Percentiles rank a stretch among this genome's conserved stretches.
These are phyloP conservation scores for Ganoderma resinaceum DNA, from an alignment of 1,284 basidiomycete genomes.

Conservation along the genomic window DNA sequence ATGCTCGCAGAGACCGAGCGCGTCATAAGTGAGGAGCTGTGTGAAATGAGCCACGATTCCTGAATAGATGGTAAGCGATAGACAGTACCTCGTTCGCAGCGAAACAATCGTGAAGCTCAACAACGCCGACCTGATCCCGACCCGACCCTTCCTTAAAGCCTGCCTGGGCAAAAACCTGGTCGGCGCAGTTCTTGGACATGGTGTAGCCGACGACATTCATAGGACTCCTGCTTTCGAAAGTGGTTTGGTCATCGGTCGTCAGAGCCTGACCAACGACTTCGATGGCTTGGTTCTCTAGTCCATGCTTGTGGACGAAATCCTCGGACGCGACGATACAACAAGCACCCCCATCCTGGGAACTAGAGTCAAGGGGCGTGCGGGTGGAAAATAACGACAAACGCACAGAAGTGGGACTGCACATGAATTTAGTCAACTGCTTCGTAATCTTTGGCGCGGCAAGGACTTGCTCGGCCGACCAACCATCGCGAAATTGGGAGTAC, in stretches of 20 bases:
- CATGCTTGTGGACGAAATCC: constrained; percentile 78
- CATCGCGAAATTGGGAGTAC: constrained; percentile 85
- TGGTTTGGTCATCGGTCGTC: constrained; percentile 66
- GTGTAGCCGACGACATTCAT: constrained; percentile 80
- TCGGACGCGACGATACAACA: constrained; percentile 83
- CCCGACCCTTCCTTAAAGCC: constrained; percentile 70
- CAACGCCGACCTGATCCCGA: constrained; percentile 80
- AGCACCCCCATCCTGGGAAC: constrained; percentile 71
- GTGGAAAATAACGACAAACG: constrained; percentile 18
- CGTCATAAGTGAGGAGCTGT: constrained; percentile 85
- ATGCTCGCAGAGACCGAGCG: constrained; percentile 74
- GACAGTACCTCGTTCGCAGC: constrained; percentile 71
- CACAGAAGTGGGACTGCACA: constrained; percentile 89
- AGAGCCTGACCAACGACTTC: constrained; percentile 76
- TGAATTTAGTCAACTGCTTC: constrained; percentile 81
- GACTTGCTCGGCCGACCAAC: constrained; percentile 78
- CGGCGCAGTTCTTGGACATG: constrained; percentile 78
- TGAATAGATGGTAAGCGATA: background rate
- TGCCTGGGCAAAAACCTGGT: constrained; percentile 77
- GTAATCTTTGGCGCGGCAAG: constrained; percentile 71
- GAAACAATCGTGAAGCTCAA: constrained; percentile 90
- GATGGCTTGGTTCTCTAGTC: constrained; percentile 86
- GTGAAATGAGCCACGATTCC: background rate
- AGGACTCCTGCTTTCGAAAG: constrained; percentile 71
- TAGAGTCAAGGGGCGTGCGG: background rate